Evolutionary conservation across 306 rosid genomes (phyloP), one percentile per base, ranked within the genome.

Genomic region (Arachis hypogaea): DNA sequence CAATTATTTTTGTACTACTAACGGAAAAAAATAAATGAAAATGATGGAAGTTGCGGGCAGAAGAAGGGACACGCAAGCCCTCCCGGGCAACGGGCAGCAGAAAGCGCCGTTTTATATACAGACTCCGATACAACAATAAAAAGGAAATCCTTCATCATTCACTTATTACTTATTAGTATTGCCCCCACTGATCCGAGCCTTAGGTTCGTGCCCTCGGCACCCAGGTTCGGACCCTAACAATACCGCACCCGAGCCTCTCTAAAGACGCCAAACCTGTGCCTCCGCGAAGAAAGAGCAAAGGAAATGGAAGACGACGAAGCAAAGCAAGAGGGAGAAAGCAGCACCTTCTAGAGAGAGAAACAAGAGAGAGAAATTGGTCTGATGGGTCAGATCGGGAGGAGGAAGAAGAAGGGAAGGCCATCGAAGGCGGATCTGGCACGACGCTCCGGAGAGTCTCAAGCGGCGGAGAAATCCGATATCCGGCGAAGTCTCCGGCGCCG

Each of bases 371-470:
- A 77, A 52, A 12, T 28, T 29, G 78, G 52, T 45, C 6, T 45
- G 85, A 95, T 95, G 99, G 97, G 91, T 83, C 98, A 95, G 98
- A 95, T 95, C 98, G 99, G 87, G 86, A 83, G 86, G 87, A 84
- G 95, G 97, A 95, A 86, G 99, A 95, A 95, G 97, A 95, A 88
- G 33, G 99, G 99, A 0, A 83, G 99, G 7, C 98, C 99, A 3
- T 95, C 99, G 6, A 95, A 95, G 88, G 92, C 97, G 73, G 97
- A 87, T 92, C 99, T 95, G 61, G 99, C 96, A 11, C 90, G 92
- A 54, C 93, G 98, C 7, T 58, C 84, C 66, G 86, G 72, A 59
- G 85, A 82, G 7, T 78, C 85, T 28, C 88, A 85, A 85, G 78
- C 82, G 5, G 7, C 73, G 28, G 85, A 88, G 63, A 33, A 33